phyloP scores from a whole-genome alignment of 2,329 filamentous ascomycete genomes.

The Fusarium succisae region DNA sequence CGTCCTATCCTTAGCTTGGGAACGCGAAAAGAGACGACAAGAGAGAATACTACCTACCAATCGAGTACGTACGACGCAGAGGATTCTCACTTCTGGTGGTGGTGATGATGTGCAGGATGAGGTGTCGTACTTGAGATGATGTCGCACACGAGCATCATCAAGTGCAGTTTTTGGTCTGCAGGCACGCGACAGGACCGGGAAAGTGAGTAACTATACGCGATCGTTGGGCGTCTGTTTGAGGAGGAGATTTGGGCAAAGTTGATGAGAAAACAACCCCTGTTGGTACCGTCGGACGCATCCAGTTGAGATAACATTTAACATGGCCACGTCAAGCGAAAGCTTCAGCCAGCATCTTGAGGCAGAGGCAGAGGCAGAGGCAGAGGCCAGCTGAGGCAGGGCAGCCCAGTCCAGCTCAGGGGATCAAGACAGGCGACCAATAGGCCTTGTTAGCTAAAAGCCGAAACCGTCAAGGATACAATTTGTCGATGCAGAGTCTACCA shows the following conservation, averaged over 20 bases:
- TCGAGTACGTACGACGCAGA: constrained; percentile 2
- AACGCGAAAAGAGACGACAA: constrained; percentile 34
- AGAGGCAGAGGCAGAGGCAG: neutral
- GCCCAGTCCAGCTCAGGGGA: constrained; percentile 3
- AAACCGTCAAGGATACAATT: neutral
- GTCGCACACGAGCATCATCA: constrained; percentile 29
- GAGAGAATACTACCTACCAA: neutral
- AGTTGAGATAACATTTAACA: constrained; percentile 22
- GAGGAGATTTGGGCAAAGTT: neutral
- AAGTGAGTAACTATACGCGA: neutral
- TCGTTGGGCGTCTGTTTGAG: constrained; percentile 6
- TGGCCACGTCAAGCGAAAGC: constrained; percentile 20
- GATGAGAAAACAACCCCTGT: constrained; percentile 22
- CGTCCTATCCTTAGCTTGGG: neutral
- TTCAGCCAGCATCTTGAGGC: neutral
- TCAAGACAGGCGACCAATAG: neutral
- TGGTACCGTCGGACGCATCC: neutral
- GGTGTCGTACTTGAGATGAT: constrained; percentile 36
- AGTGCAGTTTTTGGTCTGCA: constrained; percentile 22
- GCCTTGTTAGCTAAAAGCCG: neutral
- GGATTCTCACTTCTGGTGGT: constrained; percentile 15
- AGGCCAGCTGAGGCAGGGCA: constrained; percentile 23
- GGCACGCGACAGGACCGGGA: constrained; percentile 24
- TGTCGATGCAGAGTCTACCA: constrained; percentile 6
- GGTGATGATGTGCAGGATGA: constrained; percentile 39